Evolutionary conservation across 768 basidiomycete genomes (phyloP).

Genomic region (Dentipellis fragilis): DNA sequence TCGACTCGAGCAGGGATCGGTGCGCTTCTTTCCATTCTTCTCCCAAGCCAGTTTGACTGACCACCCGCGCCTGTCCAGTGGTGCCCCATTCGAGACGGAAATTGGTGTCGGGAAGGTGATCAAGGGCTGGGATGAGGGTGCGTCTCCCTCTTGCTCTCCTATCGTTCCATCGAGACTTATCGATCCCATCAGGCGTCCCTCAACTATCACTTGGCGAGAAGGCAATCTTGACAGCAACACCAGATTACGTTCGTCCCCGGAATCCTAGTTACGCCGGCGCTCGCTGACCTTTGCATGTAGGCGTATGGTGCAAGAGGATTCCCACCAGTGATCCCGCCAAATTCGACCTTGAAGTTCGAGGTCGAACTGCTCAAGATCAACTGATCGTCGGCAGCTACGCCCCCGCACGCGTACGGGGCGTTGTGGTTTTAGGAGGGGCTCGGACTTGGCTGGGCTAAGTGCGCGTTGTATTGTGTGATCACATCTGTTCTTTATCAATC

Average conservation of each 20-base stretch:
- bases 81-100: slow-evolving; percentile 49
- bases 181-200: slow-evolving; percentile 47
- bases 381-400: slow-evolving; percentile 14
- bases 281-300: slow-evolving; percentile 24
- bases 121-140: slow-evolving; percentile 87
- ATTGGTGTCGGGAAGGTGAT: slow-evolving; percentile 81
- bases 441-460: slow-evolving; percentile 8
- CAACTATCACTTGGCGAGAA: slow-evolving; percentile 71
- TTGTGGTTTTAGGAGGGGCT: slow-evolving; percentile 2
- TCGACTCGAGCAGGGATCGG: slow-evolving; percentile 77
- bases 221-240: slow-evolving; percentile 50
- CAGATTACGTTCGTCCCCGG: slow-evolving; percentile 62
- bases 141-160: slow-evolving; percentile 10
- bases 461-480: slow-evolving; percentile 3
- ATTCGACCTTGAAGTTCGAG: slow-evolving; percentile 69
- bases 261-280: neutral
- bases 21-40: slow-evolving; percentile 23
- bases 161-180: slow-evolving; percentile 10
- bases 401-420: neutral
- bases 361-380: slow-evolving; percentile 75
- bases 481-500: slow-evolving; percentile 7
- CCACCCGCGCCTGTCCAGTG: slow-evolving; percentile 26
- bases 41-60: neutral
- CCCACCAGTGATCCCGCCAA: slow-evolving; percentile 69
- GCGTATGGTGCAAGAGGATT: slow-evolving; percentile 69